Evolutionary conservation across 306 rosid genomes (phyloP), one percentile per base, ranked within the genome.

Genomic region (Prunus mume): DNA sequence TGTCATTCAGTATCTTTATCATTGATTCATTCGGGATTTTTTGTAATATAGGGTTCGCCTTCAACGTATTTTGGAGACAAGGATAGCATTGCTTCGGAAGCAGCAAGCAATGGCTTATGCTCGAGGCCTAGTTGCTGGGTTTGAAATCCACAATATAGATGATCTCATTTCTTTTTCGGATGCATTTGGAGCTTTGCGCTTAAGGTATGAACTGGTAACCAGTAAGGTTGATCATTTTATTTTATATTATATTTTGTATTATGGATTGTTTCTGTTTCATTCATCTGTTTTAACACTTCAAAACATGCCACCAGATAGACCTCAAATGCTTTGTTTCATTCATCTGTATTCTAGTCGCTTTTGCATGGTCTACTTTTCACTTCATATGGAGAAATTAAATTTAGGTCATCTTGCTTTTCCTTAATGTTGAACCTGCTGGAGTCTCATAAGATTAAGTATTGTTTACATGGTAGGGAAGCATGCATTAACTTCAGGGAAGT

Each of bases 101-200:
- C 91, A 87, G 79, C 94, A 90, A 77, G 94, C 90, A 18, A 90
- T 90, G 94, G 94, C 91, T 30, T 90, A 86, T 86, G 84, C 91
- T 18, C 88, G 94, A 20, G 88, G 88, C 68, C 86, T 87, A 71
- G 90, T 87, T 71, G 86, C 88, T 71, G 94, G 94, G 20, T 90
- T 87, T 79, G 90, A 86, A 74, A 78, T 84, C 25, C 84, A 82
- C 58, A 85, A 56, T 70, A 79, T 87, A 1, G 91, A 87, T 34
- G 83, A 81, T 73, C 91, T 90, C 77, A 66, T 87, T 28, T 68
- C 71, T 73, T 87, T 90, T 82, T 87, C 90, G 52, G 84, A 82
- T 86, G 86, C 91, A 71, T 90, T 90, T 90, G 94, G 91, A 80
- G 90, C 94, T 73, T 81, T 57, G 13, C 91, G 90, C 70, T 87